Evolutionary conservation across 371 early-diverging fungal species (phyloP).

Genomic region (Mucor circinelloides): DNA sequence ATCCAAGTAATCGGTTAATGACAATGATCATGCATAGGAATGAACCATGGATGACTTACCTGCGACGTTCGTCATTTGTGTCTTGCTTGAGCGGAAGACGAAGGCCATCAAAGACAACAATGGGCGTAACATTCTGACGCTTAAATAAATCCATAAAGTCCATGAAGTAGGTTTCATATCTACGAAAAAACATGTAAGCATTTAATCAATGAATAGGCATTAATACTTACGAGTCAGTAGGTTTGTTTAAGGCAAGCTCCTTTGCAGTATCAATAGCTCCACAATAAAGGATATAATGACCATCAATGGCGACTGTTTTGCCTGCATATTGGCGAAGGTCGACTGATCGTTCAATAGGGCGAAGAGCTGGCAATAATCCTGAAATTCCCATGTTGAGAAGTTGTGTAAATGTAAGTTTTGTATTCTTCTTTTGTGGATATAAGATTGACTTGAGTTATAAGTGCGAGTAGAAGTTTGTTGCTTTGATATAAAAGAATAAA

Average conservation of each 20-base stretch:
- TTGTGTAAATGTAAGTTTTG: no score
- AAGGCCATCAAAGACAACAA: no score
- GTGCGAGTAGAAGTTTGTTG: no score
- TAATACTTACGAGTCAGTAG: slow-evolving; percentile 66
- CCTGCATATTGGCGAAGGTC: slow-evolving; percentile 73
- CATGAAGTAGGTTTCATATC: slow-evolving; percentile 81
- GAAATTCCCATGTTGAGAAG: slow-evolving; percentile 77
- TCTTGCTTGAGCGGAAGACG: slow-evolving; percentile 82
- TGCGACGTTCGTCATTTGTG: slow-evolving; percentile 75
- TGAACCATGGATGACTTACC: not conserved
- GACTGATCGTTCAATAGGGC: slow-evolving; percentile 64
- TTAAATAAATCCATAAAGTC: slow-evolving; percentile 69
- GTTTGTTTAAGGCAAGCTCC: slow-evolving; percentile 66
- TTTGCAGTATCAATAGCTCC: slow-evolving; percentile 83
- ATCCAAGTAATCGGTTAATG: no score
- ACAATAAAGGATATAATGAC: slow-evolving; percentile 92
- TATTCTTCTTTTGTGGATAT: no score
- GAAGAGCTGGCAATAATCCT: slow-evolving; percentile 78
- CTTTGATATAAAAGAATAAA: no score
- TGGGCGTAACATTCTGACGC: slow-evolving; percentile 72
- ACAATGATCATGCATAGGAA: not conserved
- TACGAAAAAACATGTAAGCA: slow-evolving; percentile 33
- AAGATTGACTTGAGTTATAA: no score
- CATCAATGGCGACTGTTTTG: slow-evolving; percentile 84
- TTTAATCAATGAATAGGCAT: no score